phyloP scores from a whole-genome alignment of 2,329 filamentous ascomycete genomes.

The Westerdykella ornata region DNA sequence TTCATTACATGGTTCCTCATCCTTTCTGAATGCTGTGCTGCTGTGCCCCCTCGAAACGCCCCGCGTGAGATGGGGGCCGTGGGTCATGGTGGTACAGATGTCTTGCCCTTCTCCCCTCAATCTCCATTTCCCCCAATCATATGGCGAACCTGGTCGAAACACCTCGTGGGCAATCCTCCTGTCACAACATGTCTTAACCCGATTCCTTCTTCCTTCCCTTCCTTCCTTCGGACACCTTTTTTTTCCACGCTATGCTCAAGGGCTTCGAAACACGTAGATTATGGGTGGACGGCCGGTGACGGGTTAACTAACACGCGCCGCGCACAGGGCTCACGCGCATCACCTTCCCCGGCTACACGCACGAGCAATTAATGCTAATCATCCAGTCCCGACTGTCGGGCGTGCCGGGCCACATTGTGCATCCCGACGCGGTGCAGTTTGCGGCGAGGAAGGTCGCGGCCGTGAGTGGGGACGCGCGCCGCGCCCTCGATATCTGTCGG shows the following conservation, averaged over 20 bases:
- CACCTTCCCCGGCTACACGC: slow-evolving; percentile 94
- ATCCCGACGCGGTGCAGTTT: slow-evolving; percentile 90
- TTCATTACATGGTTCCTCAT: slow-evolving; percentile 10
- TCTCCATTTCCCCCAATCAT: not conserved
- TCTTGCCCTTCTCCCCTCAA: not conserved
- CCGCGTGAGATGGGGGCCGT: too few relatives aligned
- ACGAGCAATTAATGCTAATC: slow-evolving; percentile 95
- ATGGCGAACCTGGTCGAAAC: too few relatives aligned
- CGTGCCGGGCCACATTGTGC: slow-evolving; percentile 82
- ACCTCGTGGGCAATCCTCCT: too few relatives aligned
- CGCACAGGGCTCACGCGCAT: slow-evolving; percentile 71
- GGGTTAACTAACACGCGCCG: slow-evolving; percentile 12
- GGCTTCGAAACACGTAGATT: too few relatives aligned
- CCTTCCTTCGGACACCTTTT: slow-evolving; percentile 18
- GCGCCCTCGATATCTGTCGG: slow-evolving; percentile 90
- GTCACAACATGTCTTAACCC: too few relatives aligned
- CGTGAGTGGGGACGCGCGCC: slow-evolving; percentile 86
- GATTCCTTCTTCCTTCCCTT: too few relatives aligned
- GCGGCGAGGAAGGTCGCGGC: slow-evolving; percentile 94
- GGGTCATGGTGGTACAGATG: too few relatives aligned
- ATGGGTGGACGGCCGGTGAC: too few relatives aligned
- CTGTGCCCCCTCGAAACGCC: not conserved
- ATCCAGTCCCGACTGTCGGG: slow-evolving; percentile 89
- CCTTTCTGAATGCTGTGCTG: slow-evolving; percentile 4
- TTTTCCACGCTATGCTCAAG: slow-evolving; percentile 23